Percentiles rank a stretch among this genome's conserved stretches.
phyloP scores from a whole-genome alignment of 345 rosid species.

The Linum lewisii region DNA sequence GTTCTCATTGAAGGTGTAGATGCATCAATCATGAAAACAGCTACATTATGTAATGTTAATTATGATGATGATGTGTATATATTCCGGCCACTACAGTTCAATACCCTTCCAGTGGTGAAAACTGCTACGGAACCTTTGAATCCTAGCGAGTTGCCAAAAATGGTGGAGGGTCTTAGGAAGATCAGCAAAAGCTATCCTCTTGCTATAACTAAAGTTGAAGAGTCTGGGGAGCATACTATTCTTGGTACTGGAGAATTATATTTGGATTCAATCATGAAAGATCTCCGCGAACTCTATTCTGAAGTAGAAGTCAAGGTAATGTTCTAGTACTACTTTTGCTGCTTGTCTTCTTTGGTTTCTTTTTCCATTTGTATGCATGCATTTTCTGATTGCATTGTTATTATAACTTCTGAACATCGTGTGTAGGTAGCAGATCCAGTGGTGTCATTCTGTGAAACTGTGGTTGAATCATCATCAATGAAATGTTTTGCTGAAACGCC shows the following conservation, averaged over 20 bases:
- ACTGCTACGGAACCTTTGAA: slow-evolving; percentile 97
- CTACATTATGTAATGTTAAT: slow-evolving; percentile 64
- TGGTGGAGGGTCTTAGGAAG: slow-evolving; percentile 99
- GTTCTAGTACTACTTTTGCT: slow-evolving; percentile 14
- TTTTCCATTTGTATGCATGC: not conserved
- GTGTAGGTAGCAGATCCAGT: slow-evolving; percentile 94
- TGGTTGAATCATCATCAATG: slow-evolving; percentile 96
- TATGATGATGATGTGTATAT: slow-evolving; percentile 63
- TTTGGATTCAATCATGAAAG: slow-evolving; percentile 96
- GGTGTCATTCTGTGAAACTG: slow-evolving; percentile 97
- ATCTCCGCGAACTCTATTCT: slow-evolving; percentile 93
- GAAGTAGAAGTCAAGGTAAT: slow-evolving; percentile 98
- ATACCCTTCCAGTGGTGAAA: slow-evolving; percentile 93
- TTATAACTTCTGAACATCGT: not conserved
- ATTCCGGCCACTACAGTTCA: slow-evolving; percentile 81
- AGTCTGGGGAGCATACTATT: slow-evolving; percentile 96
- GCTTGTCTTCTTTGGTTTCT: slow-evolving; percentile 2
- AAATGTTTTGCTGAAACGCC: slow-evolving; percentile 99
- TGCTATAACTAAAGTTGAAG: slow-evolving; percentile 94
- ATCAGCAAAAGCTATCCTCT: slow-evolving; percentile 98
- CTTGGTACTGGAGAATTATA: slow-evolving; percentile 94
- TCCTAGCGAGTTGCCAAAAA: slow-evolving; percentile 96
- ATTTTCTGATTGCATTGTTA: not conserved
- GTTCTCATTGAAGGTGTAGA: slow-evolving; percentile 94
- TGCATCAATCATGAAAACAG: slow-evolving; percentile 95